Evolutionary conservation across 2,329 filamentous ascomycete species (phyloP).

Genomic region (Fusarium cyanostomum): DNA sequence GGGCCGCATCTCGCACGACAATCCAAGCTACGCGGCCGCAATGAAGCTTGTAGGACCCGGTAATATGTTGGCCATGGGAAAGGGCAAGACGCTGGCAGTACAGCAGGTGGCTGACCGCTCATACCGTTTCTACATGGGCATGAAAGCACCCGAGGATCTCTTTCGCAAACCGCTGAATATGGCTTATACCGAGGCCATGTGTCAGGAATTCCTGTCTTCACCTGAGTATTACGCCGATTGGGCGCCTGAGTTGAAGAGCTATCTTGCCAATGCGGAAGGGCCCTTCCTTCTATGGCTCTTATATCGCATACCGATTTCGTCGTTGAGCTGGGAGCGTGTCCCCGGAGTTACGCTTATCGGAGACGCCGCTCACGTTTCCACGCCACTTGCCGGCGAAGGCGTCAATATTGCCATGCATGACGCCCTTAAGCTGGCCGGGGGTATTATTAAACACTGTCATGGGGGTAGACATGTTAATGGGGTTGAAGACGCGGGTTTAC

Average conservation of each 20-base stretch:
- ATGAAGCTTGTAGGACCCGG: background rate
- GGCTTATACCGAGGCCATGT: background rate
- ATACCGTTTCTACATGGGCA: constrained; percentile 7
- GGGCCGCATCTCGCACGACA: background rate
- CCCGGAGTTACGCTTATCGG: constrained; percentile 61
- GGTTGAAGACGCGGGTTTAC: fast-evolving
- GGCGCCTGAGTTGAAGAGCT: constrained; percentile 39
- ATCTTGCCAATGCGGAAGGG: constrained; percentile 36
- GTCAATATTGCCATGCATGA: constrained; percentile 64
- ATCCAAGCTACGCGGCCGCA: background rate
- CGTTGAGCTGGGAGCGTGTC: constrained; percentile 51
- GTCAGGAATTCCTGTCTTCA: constrained; percentile 32
- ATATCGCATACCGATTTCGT: constrained; percentile 55
- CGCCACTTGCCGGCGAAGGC: constrained; percentile 61
- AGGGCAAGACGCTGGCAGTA: background rate
- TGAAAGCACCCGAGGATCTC: background rate
- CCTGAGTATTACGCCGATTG: constrained; percentile 40
- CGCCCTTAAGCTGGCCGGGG: constrained; percentile 53
- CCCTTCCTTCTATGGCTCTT: constrained; percentile 37
- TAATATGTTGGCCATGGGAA: constrained; percentile 8
- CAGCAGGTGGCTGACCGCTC: constrained; percentile 9
- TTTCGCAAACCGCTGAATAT: background rate
- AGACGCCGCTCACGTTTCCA: constrained; percentile 65
- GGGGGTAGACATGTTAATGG: fast-evolving
- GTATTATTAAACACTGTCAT: constrained; percentile 38